Evolutionary conservation across 305 asterid genomes (phyloP), one percentile per base, ranked within the genome.

Genomic region (Striga hermonthica): DNA sequence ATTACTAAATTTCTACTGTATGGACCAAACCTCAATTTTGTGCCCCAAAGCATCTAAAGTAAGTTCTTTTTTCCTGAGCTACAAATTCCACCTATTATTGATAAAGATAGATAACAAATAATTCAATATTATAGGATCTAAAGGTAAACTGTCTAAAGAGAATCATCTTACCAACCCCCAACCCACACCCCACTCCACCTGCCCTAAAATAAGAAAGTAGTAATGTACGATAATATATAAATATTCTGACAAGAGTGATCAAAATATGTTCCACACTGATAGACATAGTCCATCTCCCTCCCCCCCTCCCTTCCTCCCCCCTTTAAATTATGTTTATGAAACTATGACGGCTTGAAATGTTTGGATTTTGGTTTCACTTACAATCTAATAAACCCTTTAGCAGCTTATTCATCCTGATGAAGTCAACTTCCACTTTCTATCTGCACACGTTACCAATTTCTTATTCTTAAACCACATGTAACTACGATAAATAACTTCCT

Each of bases 251-350:
- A 16, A 60, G 39, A 49, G 9, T 53, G 3, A 37, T 13, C 12
- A 64, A 59, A 38, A 14, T 75, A 43, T 67, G 65, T 61, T 67
- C 61, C 57, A 22, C 53, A 14, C 40, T 40, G 39, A 39, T 48
- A 6, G 22, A 57, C 14, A 52, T 57, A 57, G 60, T 31, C 45
- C 57, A 55, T 66, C 66, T 50, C 50, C 61, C 1, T 43, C 56
- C 54, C 44, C 62, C 61, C 62, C 41, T 36, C 40, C 14, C 22
- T 35, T 34, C 6, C 43, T 39, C 16, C 61, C n/a, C n/a, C n/a
- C n/a, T n/a, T n/a, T n/a, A n/a, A n/a, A n/a, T n/a, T n/a, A n/a
- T n/a, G n/a, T n/a, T n/a, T n/a, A n/a, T n/a, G n/a, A n/a, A n/a
- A n/a, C n/a, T n/a, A n/a, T n/a, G n/a, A n/a, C n/a, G n/a, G n/a